Conservation (phyloP, 106 monocot genomes). For the Dioscorea dumetorum region DNA sequence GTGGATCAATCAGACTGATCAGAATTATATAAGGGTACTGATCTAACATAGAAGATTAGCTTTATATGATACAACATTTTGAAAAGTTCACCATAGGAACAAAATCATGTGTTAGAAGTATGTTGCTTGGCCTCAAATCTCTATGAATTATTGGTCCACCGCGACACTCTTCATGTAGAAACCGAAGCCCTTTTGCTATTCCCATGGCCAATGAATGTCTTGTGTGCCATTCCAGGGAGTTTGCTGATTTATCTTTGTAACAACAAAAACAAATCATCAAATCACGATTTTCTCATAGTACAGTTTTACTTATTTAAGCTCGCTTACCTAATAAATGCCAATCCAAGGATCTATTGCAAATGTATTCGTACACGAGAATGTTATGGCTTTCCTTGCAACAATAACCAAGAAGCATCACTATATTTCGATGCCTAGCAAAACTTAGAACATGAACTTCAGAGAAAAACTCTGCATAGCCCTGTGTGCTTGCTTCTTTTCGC, state of each 20-base stretch:
- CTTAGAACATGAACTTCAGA: conserved; percentile 45
- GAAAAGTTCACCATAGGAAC: conserved; percentile 33
- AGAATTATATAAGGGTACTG: too few species aligned
- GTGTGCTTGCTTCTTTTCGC: conserved; percentile 36
- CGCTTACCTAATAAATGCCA: conserved; percentile 45
- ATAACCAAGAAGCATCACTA: conserved; percentile 48
- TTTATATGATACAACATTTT: too few species aligned
- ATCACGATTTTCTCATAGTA: too few species aligned
- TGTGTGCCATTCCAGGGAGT: conserved; percentile 35
- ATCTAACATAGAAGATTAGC: too few species aligned
- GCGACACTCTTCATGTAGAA: conserved; percentile 52
- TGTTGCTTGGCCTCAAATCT: conserved; percentile 45
- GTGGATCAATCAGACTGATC: background rate
- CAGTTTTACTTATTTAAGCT: too few species aligned
- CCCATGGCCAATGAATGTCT: conserved; percentile 39
- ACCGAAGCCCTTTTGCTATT: conserved; percentile 39
- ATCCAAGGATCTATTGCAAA: conserved; percentile 40
- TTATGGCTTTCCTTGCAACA: conserved; percentile 51
- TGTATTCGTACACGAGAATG: conserved; percentile 47
- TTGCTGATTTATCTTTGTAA: conserved; percentile 17
- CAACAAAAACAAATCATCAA: too few species aligned
- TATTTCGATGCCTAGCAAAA: conserved; percentile 46
- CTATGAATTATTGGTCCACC: conserved; percentile 51
- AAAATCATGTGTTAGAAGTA: conserved; percentile 43
- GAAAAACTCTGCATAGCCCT: conserved; percentile 42